phyloP scores from a whole-genome alignment of 169 alveolate species.

The Cryptosporidium parvum region DNA sequence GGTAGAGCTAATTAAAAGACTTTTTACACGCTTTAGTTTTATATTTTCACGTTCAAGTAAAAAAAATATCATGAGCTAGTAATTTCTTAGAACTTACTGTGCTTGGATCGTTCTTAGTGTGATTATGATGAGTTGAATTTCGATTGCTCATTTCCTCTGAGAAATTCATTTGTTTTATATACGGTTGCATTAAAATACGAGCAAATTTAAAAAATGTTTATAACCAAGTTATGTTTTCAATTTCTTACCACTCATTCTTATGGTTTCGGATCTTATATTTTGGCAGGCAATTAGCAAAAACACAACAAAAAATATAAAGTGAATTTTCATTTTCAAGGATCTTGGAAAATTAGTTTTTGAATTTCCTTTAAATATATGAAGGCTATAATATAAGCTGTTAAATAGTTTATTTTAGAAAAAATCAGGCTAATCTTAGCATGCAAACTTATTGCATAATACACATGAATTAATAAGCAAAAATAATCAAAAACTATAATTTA shows the following conservation, averaged over 20 bases:
- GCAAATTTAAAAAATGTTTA: too few species aligned
- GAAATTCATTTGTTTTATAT: not conserved
- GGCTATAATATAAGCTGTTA: too few species aligned
- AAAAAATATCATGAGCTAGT: not conserved
- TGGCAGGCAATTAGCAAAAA: not conserved
- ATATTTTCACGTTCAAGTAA: not conserved
- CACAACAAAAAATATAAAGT: not conserved
- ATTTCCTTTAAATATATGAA: too few species aligned
- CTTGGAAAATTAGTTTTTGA: not conserved
- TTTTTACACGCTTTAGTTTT: conserved; percentile 29
- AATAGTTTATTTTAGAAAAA: too few species aligned
- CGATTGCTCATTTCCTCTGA: not conserved
- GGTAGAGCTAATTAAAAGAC: conserved; percentile 28
- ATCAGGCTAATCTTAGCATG: too few species aligned
- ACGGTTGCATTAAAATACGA: not conserved
- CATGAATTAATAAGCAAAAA: too few species aligned
- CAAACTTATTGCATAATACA: not conserved
- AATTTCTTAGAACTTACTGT: not conserved
- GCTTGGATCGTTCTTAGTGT: not conserved
- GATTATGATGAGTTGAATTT: not conserved
- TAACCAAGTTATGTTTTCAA: not conserved
- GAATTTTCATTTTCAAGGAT: not conserved
- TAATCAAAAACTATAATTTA: too few species aligned
- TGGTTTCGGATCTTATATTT: conserved; percentile 1
- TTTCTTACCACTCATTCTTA: conserved; percentile 11